Percentiles rank a stretch among this genome's conserved stretches.
Evolutionary conservation across 2,329 filamentous ascomycete species (phyloP).

Genomic region (Alternaria ethzedia): DNA sequence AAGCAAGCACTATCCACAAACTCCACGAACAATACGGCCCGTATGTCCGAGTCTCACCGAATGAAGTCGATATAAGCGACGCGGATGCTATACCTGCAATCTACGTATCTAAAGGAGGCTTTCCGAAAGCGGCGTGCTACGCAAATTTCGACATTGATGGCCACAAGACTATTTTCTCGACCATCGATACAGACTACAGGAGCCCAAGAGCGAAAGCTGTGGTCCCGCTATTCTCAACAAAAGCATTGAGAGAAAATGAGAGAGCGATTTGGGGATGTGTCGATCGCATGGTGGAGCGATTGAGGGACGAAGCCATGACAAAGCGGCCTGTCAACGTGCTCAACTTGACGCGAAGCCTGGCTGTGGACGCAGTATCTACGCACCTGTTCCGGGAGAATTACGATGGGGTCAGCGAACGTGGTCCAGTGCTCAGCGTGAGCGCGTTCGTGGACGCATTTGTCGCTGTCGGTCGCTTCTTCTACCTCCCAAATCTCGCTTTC

Average conservation of each 20-base stretch:
- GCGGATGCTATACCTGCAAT: slow-evolving; percentile 55
- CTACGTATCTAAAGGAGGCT: slow-evolving; percentile 61
- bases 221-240: slow-evolving; percentile 57
- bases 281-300: slow-evolving; percentile 50
- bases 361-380: slow-evolving; percentile 61
- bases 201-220: slow-evolving; percentile 59
- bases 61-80: slow-evolving; percentile 38
- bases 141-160: slow-evolving; percentile 65
- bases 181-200: slow-evolving; percentile 50
- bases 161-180: slow-evolving; percentile 61
- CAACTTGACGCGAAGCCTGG: slow-evolving; percentile 57
- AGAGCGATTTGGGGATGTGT: slow-evolving; percentile 52
- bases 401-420: slow-evolving; percentile 53
- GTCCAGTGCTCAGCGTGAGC: slow-evolving; percentile 48
- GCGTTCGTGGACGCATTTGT: slow-evolving; percentile 63
- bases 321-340: slow-evolving; percentile 56
- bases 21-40: slow-evolving; percentile 32
- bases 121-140: slow-evolving; percentile 60
- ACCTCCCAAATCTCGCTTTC: slow-evolving; percentile 55
- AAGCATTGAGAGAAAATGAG: slow-evolving; percentile 50
- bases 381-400: slow-evolving; percentile 62
- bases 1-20: slow-evolving; percentile 27
- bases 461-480: slow-evolving; percentile 62
- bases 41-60: slow-evolving; percentile 34
- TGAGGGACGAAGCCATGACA: slow-evolving; percentile 43